Evolutionary conservation across 257 asterid species (phyloP), one percentile per base, ranked within the genome.

Genomic region (Nicotiana sylvestris): DNA sequence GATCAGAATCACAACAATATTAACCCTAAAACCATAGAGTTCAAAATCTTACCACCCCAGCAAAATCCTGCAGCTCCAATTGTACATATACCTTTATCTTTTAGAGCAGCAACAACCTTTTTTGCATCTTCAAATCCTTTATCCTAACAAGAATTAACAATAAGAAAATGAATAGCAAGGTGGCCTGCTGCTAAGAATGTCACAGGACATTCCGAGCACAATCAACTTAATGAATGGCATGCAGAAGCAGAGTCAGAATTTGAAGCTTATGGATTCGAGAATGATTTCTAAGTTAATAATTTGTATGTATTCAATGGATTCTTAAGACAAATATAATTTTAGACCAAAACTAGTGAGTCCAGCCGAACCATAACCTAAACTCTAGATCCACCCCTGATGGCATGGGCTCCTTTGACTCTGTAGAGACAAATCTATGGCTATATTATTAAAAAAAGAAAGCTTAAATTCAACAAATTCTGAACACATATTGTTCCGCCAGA

Each of bases 11-110:
- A 58, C 69, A 78, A 53, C 29, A 76, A 53, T 9, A 60, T 4
- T 7, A 55, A 57, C 33, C 66, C 18, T n/a, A 83, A 68, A 53
- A 76, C 5, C 70, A 9, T 11, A n/a, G 39, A 7, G 11, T 25
- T 53, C 51, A 33, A 32, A 35, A 29, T 13, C 87, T 84, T 76
- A 90, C 96, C 96, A 9, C 91, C 96, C 84, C 89, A 90, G 88
- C 94, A 92, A 83, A 88, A 92, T 37, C 94, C 94, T 82, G 89
- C 96, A 33, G 94, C 93, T 68, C 93, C 96, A 37, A 88, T 82
- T 25, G 87, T 77, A 78, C 90, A 77, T 66, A 89, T 65, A 70
- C 94, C 93, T 81, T 84, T 88, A 49, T 86, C 84, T 67, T 81
- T 89, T 55, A 90, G 82, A 88, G 86, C 91, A 77, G 81, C 86